Evolutionary conservation across 192 early-diverging fungal species (phyloP).

Genomic region (Coemansia sp.): DNA sequence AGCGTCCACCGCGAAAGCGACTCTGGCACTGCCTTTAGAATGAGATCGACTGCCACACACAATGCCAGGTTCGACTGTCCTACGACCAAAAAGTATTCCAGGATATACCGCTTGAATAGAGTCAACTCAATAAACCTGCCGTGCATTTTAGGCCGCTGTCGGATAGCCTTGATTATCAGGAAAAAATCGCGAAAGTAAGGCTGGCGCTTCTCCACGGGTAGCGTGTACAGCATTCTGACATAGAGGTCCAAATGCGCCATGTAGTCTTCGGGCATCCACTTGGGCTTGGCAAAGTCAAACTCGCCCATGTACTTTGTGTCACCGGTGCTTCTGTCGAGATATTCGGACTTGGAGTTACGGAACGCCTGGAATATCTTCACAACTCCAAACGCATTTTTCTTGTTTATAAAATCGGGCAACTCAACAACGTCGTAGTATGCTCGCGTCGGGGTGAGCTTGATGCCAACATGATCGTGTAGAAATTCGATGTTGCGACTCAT

Average conservation of each 20-base stretch:
- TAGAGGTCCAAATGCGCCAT: constrained; percentile 29
- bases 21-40: constrained; percentile 10
- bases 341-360: constrained; percentile 9
- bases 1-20: constrained; percentile 31
- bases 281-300: constrained; percentile 32
- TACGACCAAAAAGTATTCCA: constrained; percentile 30
- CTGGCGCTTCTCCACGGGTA: background rate
- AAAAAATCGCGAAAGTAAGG: constrained; percentile 45
- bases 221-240: constrained; percentile 17
- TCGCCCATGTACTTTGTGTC: constrained; percentile 16
- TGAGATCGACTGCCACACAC: constrained; percentile 15
- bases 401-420: constrained; percentile 3
- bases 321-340: background rate
- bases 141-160: constrained; percentile 32
- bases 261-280: constrained; percentile 10
- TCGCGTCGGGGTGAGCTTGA: constrained; percentile 34
- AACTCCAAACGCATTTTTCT: constrained; percentile 13
- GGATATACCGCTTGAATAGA: constrained; percentile 13
- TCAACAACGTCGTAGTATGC: constrained; percentile 3
- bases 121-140: constrained; percentile 1
- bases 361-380: constrained; percentile 16
- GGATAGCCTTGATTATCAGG: constrained; percentile 48
- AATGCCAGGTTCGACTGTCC: constrained; percentile 29
- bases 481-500: constrained; percentile 14
- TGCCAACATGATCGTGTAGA: constrained; percentile 20